Conservation (phyloP, 805 yeast species). For the Zygosaccharomyces siamensis region DNA sequence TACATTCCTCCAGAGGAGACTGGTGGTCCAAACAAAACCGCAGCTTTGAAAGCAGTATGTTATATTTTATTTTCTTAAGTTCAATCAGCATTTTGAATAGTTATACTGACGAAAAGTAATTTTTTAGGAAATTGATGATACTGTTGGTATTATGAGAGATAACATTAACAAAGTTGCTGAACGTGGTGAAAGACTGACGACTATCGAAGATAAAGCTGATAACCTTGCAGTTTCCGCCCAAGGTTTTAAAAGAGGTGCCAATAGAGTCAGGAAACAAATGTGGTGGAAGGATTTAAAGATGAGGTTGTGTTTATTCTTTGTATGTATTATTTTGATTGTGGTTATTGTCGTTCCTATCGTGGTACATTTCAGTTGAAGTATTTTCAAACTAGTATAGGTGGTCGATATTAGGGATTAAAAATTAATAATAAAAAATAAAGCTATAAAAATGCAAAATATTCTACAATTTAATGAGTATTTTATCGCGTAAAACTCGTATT, state of each 20-base stretch:
- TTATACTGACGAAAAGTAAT: neutral
- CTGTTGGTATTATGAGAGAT: conserved; percentile 96
- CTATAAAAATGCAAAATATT: neutral
- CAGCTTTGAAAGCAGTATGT: conserved; percentile 78
- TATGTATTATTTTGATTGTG: conserved; percentile 73
- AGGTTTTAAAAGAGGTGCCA: conserved; percentile 94
- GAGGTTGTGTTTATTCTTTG: conserved; percentile 83
- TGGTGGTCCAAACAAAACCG: conserved; percentile 46
- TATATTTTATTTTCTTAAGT: neutral
- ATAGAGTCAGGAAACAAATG: conserved; percentile 96
- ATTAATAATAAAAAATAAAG: conserved; percentile 2
- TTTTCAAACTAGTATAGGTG: neutral
- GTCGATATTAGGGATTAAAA: conserved; percentile 3
- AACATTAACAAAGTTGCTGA: conserved; percentile 94
- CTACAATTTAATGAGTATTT: neutral
- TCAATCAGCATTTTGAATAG: neutral
- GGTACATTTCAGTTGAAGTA: conserved; percentile 60
- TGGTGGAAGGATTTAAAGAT: conserved; percentile 98
- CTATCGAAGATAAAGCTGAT: conserved; percentile 89
- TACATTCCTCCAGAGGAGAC: conserved; percentile 61
- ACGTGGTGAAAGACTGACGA: conserved; percentile 86
- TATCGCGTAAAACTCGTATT: neutral
- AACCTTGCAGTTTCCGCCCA: conserved; percentile 88
- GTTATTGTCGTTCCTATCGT: conserved; percentile 91
- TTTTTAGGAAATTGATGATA: conserved; percentile 76